Evolutionary conservation across 106 monocot species (phyloP), one percentile per base, ranked within the genome.

Genomic region (Dioscorea zingiberensis): DNA sequence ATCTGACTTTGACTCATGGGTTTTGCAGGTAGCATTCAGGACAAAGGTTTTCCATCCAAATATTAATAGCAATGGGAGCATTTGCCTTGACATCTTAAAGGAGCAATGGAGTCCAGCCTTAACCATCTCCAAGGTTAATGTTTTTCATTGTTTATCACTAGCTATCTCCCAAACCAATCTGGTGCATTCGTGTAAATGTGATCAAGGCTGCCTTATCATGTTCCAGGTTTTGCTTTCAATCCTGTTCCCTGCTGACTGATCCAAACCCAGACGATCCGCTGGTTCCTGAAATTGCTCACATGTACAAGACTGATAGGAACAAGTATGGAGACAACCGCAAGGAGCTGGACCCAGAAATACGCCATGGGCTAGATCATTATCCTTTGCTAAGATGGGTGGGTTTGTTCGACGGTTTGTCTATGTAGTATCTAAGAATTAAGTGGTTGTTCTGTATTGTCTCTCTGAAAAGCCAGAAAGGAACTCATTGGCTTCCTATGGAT

Each of bases 91-190:
- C 71, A 85, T 85, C 59, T 60, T 85, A 25, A 85, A 81, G 71
- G 85, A 81, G 71, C 85, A 85, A 29, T 85, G 85, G 85, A 85
- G 85, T 51, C 85, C 85, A 19, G 85, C 85, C 21, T 56, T 85
- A 17, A 85, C 85, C 68, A 85, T 85, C 64, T 85, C 85, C 58
- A 85, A 85, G 81, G 79, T 79, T 69, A 23, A 57, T 59, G 1
- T 1, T 30, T 24, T 71, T 62, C 29, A 53, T 53, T 53, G 10
- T 7, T 53, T 53, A 38, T n/a, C n/a, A n/a, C n/a, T n/a, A n/a
- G n/a, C n/a, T n/a, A n/a, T n/a, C n/a, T n/a, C n/a, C n/a, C n/a
- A n/a, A n/a, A n/a, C 38, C 38, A 38, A 38, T 38, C 38, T 38
- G 10, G 9, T 38, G 38, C 38, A 38, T 38, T 38, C 10, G 0